A percentile compares a stretch with the other conserved stretches of the same genome.
phyloP scores from a whole-genome alignment of 78 protist genomes.

The Dictyostelium firmibasis region DNA sequence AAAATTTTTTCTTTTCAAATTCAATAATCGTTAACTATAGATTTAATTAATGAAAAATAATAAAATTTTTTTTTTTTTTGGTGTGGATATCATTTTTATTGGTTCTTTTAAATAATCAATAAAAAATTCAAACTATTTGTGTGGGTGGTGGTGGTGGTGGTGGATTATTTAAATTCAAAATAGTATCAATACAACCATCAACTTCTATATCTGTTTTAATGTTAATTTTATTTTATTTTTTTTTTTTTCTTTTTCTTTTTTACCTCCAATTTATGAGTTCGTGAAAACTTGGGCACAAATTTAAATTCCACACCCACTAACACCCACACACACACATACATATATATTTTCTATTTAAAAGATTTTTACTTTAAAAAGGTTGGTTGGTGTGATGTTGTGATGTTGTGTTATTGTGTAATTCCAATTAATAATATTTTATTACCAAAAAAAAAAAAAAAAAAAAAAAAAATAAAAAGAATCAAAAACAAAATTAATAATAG shows the following conservation, averaged over 20 bases:
- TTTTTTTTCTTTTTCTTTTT: neutral
- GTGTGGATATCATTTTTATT: neutral
- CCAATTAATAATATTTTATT: neutral
- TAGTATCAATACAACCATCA: neutral
- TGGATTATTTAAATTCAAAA: neutral
- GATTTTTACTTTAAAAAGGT: neutral
- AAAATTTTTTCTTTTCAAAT: neutral
- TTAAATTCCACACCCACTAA: neutral
- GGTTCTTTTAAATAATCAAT: neutral
- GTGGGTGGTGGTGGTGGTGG: neutral
- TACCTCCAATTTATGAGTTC: neutral
- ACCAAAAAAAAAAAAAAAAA: neutral
- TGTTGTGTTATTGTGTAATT: neutral
- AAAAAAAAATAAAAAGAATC: neutral
- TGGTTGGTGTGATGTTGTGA: neutral
- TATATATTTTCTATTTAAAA: neutral
- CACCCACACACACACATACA: no score
- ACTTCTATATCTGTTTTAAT: neutral
- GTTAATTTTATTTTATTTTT: neutral
- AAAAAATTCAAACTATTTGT: neutral
- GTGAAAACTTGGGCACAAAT: neutral
- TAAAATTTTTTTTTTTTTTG: neutral
- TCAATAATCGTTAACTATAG: neutral
- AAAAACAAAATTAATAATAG: neutral
- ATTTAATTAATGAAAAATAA: neutral